Evolutionary conservation across 805 yeast species (phyloP).

Genomic region (Torulaspora franciscae): DNA sequence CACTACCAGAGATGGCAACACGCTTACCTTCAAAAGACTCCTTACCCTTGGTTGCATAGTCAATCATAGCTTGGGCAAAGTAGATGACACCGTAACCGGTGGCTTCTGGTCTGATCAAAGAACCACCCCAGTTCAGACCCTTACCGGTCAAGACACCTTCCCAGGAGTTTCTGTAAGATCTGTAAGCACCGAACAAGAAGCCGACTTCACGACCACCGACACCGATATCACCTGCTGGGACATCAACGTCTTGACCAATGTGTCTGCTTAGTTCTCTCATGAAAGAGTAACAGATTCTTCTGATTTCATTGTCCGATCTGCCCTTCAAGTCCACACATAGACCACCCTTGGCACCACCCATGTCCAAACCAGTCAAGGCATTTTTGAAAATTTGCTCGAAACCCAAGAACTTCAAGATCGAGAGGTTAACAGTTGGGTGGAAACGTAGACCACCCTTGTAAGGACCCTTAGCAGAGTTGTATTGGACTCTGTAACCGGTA

Average conservation of each 20-base stretch:
- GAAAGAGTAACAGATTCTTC: constrained; percentile 94
- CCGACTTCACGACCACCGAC: constrained; percentile 94
- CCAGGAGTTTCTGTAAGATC: constrained; percentile 82
- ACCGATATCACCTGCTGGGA: constrained; percentile 99
- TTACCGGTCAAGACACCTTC: constrained; percentile 98
- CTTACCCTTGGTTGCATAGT: constrained; percentile 82
- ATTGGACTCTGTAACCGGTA: constrained; percentile 97
- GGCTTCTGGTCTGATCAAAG: constrained; percentile 98
- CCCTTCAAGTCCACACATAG: constrained; percentile 97
- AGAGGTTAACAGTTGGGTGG: constrained; percentile 94
- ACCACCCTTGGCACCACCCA: constrained; percentile 99
- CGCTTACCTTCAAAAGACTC: constrained; percentile 89
- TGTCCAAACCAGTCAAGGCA: constrained; percentile 92
- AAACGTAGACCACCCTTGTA: constrained; percentile 98
- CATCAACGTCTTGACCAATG: constrained; percentile 96
- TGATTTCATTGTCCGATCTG: constrained; percentile 85
- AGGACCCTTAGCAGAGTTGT: constrained; percentile 97
- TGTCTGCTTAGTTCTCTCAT: constrained; percentile 93
- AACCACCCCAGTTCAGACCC: constrained; percentile 98
- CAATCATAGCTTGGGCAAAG: constrained; percentile 97
- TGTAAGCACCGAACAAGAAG: constrained; percentile 95
- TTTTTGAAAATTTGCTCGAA: constrained; percentile 98
- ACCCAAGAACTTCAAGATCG: constrained; percentile 93
- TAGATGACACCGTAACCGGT: constrained; percentile 97
- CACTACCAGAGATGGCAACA: constrained; percentile 96